Conservation (phyloP, 1,284 basidiomycete species). For the Malassezia obtusa region DNA sequence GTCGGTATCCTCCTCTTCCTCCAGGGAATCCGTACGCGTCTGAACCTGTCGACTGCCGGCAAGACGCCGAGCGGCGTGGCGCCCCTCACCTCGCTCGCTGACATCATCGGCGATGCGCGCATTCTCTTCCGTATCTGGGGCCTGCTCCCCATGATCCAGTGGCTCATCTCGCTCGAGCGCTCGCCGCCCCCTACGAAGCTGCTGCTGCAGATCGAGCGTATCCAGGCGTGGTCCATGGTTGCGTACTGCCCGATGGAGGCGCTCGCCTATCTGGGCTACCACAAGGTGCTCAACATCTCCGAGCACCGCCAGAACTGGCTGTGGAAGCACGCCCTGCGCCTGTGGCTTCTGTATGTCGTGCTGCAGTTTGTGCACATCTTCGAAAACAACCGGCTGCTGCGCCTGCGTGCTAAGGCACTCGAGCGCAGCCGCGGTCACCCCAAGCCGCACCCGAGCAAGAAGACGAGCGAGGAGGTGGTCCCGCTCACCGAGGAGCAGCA, state of each 20-base stretch:
- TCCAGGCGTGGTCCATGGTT: slow-evolving; percentile 47
- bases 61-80: slow-evolving; percentile 23
- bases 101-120: slow-evolving; percentile 37
- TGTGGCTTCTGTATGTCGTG: slow-evolving; percentile 44
- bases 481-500: slow-evolving; percentile 29
- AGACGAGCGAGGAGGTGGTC: not conserved
- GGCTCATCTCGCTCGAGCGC: slow-evolving; percentile 43
- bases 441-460: slow-evolving; percentile 20
- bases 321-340: slow-evolving; percentile 34
- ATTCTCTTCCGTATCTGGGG: slow-evolving; percentile 45
- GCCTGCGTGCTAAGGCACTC: slow-evolving; percentile 39
- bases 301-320: slow-evolving; percentile 26
- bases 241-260: slow-evolving; percentile 46
- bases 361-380: slow-evolving; percentile 44
- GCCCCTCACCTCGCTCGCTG: slow-evolving; percentile 24
- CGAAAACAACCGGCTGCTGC: slow-evolving; percentile 44
- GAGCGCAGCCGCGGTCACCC: slow-evolving; percentile 42
- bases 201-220: slow-evolving; percentile 43
- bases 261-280: slow-evolving; percentile 39
- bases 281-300: slow-evolving; percentile 36
- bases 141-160: slow-evolving; percentile 45
- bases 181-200: slow-evolving; percentile 35
- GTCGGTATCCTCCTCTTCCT: slow-evolving; percentile 36
- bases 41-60: slow-evolving; percentile 22
- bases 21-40: slow-evolving; percentile 30